Base-by-base conservation (phyloP, 192 early-diverging fungal genomes). In the Coemansia sp. region DNA sequence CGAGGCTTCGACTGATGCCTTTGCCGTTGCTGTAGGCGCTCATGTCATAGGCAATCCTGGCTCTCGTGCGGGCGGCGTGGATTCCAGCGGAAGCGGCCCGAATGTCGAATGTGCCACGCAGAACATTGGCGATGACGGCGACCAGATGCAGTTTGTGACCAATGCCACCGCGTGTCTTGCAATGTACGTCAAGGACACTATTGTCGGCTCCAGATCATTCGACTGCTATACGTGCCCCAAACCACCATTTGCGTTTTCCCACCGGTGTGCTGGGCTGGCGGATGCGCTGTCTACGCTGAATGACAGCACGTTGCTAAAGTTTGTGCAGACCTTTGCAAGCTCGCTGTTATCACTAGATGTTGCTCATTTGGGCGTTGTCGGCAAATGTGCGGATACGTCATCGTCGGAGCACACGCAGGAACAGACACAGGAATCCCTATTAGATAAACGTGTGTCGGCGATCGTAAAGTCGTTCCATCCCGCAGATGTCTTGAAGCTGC, bases 141-240 rank as follows among this genome's bases (percentile, higher is more conserved):
- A 60, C 40, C 69, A 71, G 29, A 58, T 73, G 41, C 76, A 79
- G 59, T 79, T 79, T 70, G 70, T 79, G 44, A 70, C 70, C 17
- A 65, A 79, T 42, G 59, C 70, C 19, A 66, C 60, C 8, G 63
- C 66, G 22, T 69, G 68, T 41, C 62, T 79, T 50, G 67, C 62
- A 1, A 47, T 54, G 9, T 54, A 54, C 29, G 33, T 54, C 29
- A 54, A 54, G 17, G 52, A 54, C 2, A 54, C 52, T 15, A 30
- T 54, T n/a, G 28, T 33, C 23, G 52, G 52, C 13, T n/a, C 23
- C 17, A 8, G 30, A 17, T 2, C 29, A 20, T 31, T 31, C 17
- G 17, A 30, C 29, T n/a, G 30, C n/a, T 8, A 33, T 14, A n/a
- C 15, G 14, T n/a, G 17, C 20, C 6, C 29, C 20, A 30, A n/a